A percentile compares a stretch with the other conserved stretches of the same genome.
These are phyloP conservation scores for Coniosporium tulheliwenetii DNA, from an alignment of 2,329 filamentous ascomycete genomes.

Conservation along the genomic window DNA sequence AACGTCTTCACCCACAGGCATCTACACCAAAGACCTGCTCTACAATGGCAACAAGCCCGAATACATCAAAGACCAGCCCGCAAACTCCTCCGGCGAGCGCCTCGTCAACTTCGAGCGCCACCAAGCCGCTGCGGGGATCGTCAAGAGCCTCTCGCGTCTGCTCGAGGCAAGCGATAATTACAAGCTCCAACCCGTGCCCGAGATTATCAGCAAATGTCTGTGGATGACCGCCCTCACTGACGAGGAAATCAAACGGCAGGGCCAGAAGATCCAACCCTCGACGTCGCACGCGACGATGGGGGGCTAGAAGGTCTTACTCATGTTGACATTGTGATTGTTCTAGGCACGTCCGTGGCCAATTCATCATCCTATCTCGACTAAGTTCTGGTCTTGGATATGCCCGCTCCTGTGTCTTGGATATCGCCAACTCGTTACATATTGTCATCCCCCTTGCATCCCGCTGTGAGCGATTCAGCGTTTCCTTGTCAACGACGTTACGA, in stretches of 20 bases:
- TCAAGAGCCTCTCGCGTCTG: conserved; percentile 66
- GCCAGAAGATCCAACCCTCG: neutral
- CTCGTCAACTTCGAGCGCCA: conserved; percentile 75
- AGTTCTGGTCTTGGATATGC: too few species aligned
- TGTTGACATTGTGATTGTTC: too few species aligned
- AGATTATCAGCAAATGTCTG: conserved; percentile 65
- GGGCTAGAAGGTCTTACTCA: too few species aligned
- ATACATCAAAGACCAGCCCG: conserved; percentile 25
- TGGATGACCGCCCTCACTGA: conserved; percentile 69
- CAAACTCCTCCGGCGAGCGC: conserved; percentile 39
- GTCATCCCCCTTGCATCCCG: too few species aligned
- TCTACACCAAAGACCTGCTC: conserved; percentile 70
- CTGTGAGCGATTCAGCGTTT: too few species aligned
- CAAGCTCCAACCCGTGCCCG: conserved; percentile 57
- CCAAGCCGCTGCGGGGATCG: conserved; percentile 57
- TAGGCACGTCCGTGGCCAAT: too few species aligned
- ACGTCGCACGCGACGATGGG: too few species aligned
- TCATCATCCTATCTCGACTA: too few species aligned
- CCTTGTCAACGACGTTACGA: too few species aligned
- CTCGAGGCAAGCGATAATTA: conserved; percentile 66
- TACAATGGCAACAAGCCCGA: conserved; percentile 56
- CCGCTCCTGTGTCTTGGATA: too few species aligned
- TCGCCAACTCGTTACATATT: too few species aligned
- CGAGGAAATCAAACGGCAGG: conserved; percentile 43
- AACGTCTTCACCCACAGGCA: conserved; percentile 20